A percentile compares a stretch with the other conserved stretches of the same genome.
phyloP scores from a whole-genome alignment of 768 basidiomycete genomes.

The Kwoniella sp. region DNA sequence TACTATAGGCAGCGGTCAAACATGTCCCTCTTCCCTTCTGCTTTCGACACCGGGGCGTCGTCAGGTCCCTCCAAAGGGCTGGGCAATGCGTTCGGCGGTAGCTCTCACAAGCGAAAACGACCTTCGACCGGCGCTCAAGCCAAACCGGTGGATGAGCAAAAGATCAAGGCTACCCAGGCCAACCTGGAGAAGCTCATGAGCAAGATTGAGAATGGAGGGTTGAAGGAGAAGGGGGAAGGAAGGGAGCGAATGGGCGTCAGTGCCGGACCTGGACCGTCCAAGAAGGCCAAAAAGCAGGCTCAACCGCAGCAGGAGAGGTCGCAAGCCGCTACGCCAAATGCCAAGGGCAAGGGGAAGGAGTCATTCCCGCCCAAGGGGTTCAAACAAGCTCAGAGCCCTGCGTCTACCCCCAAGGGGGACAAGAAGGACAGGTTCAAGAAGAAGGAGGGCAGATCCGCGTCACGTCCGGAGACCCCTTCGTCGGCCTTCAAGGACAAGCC shows the following conservation, averaged over 20 bases:
- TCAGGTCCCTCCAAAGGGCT: constrained; percentile 16
- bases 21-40: constrained; percentile 42
- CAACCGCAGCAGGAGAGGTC: not conserved
- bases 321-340: not conserved
- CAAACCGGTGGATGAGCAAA: constrained; percentile 8
- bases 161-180: constrained; percentile 26
- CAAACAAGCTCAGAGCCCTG: no score
- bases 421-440: no score
- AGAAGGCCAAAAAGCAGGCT: constrained; percentile 14
- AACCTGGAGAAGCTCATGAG: constrained; percentile 48
- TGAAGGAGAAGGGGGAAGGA: constrained; percentile 20
- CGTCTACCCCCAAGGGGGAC: not conserved
- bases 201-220: constrained; percentile 31
- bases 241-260: constrained; percentile 23
- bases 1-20: not conserved
- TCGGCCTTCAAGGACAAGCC: no score
- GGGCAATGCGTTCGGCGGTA: not conserved
- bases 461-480: no score
- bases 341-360: constrained; percentile 6
- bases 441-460: no score
- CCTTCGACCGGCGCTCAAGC: constrained; percentile 7
- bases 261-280: not conserved
- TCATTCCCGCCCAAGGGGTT: not conserved
- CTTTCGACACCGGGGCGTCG: constrained; percentile 25
- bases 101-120: constrained; percentile 34